Evolutionary conservation across 2,329 filamentous ascomycete species (phyloP), one percentile per base, ranked within the genome.

Genomic region (Juglanconis oblonga): DNA sequence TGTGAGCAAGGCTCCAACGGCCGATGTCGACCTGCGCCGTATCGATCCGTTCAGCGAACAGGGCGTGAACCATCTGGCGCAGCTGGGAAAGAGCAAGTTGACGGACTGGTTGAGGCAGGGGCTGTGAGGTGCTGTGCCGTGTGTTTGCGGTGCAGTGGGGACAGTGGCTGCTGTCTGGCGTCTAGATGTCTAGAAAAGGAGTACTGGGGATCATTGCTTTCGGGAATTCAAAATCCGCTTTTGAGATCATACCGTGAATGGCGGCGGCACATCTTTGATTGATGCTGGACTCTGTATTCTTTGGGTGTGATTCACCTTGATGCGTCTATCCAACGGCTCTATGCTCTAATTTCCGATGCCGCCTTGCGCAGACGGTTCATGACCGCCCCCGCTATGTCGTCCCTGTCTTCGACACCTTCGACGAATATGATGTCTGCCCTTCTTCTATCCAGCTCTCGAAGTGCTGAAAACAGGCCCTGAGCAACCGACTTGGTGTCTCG

Each of bases 1-100:
- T 67, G 95, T 98, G 70, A 97, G 91, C 82, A 89, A 89, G 75
- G 93, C 95, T 45, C 95, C 95, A 9, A 87, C 89, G 47, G 90
- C 96, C 70, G 95, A 99, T 77, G 88, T 92, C 68, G 92, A 92
- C 72, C 86, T 97, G 75, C 92, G 95, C 81, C 91, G 90, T 72
- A 94, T 98, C 75, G 94, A 98, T 74, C 86, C 73, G 10, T 74
- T 98, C 58, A 96, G 92, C 70, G 94, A 98, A 77, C 92, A 97
- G 77, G 94, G 94, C 54, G 86, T 98, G 74, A 87, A 97, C 76
- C 97, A 97, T 78, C 82, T 94, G 67, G 95, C 93, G 76, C 91
- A 97, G 74, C 89, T 97, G 74, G 94, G 93, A 73, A 96, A 95
- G 82, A 88, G 89, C 69, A 94, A 96, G 77, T 77, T 97, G 71